These are phyloP conservation scores for Chlorella vulgaris DNA, from an alignment of 139 green algal species.

Conservation along the genomic window DNA sequence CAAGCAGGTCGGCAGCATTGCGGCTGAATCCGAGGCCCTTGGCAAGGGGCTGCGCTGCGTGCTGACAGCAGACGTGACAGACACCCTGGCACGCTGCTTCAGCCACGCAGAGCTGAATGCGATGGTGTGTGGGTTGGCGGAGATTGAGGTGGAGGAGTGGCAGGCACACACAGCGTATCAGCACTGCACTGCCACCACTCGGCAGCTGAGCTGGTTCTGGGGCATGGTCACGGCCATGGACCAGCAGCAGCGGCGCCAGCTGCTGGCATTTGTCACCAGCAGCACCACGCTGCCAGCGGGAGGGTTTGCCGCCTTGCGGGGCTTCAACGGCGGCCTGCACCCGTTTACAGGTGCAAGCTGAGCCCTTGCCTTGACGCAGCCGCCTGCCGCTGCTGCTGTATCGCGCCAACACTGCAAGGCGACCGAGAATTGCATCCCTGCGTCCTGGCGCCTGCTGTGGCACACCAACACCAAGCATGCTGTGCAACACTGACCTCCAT, in stretches of 20 bases:
- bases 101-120: slow-evolving; percentile 16
- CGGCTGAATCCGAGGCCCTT: slow-evolving; percentile 1
- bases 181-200: neutral
- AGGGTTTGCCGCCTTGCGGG: slow-evolving; percentile 44
- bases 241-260: neutral
- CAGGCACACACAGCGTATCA: slow-evolving; percentile 11
- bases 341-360: slow-evolving; percentile 32
- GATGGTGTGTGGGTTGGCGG: slow-evolving; percentile 17
- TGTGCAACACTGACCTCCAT: neutral
- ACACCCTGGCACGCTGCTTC: slow-evolving; percentile 24
- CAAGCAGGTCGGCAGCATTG: slow-evolving; percentile 24
- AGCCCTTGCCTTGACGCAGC: too few relatives aligned
- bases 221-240: neutral
- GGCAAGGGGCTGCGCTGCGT: slow-evolving; percentile 10
- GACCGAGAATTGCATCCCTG: too few relatives aligned
- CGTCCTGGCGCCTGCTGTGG: too few relatives aligned
- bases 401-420: too few relatives aligned
- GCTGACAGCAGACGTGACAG: neutral
- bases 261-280: slow-evolving; percentile 49
- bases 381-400: too few relatives aligned
- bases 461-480: too few relatives aligned
- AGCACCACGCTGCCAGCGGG: slow-evolving; percentile 38
- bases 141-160: slow-evolving; percentile 36
- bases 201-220: slow-evolving; percentile 47
- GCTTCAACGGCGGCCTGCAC: slow-evolving; percentile 46